These are phyloP conservation scores for Plantago rigida DNA, from an alignment of 305 asterid genomes.

Conservation along the genomic window DNA sequence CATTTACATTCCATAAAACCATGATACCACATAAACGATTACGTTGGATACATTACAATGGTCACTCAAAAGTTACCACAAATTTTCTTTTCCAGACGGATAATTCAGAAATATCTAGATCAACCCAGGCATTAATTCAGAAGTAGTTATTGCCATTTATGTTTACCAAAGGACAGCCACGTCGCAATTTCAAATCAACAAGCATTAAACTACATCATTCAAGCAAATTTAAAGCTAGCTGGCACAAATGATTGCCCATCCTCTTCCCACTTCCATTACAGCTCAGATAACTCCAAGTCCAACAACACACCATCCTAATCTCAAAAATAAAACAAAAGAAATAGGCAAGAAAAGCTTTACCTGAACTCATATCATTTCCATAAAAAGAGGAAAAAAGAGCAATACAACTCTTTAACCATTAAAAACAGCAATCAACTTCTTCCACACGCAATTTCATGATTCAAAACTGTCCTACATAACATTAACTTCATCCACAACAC, in stretches of 20 bases:
- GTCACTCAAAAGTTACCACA: neutral
- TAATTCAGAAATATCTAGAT: neutral
- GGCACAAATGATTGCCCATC: conserved; percentile 3
- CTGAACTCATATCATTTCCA: neutral
- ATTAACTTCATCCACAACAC: no score
- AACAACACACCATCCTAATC: conserved; percentile 1
- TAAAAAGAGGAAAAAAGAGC: neutral
- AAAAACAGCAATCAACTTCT: neutral
- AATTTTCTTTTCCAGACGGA: neutral
- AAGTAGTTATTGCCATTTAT: conserved; percentile 9
- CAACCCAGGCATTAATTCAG: conserved; percentile 4
- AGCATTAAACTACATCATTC: conserved; percentile 1
- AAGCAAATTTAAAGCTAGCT: conserved; percentile 6
- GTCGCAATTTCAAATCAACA: conserved; percentile 1
- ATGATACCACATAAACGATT: neutral
- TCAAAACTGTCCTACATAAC: no score
- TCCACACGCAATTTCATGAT: neutral
- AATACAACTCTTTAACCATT: neutral
- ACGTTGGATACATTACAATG: neutral
- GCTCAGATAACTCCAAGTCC: neutral
- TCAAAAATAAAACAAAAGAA: neutral
- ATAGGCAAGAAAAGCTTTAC: neutral
- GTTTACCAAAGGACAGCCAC: conserved; percentile 1
- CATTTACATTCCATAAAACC: neutral
- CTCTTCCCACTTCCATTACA: neutral